These are phyloP conservation scores for Pseudogymnoascus sp. DNA, from an alignment of 2,329 filamentous ascomycete genomes.

Conservation along the genomic window DNA sequence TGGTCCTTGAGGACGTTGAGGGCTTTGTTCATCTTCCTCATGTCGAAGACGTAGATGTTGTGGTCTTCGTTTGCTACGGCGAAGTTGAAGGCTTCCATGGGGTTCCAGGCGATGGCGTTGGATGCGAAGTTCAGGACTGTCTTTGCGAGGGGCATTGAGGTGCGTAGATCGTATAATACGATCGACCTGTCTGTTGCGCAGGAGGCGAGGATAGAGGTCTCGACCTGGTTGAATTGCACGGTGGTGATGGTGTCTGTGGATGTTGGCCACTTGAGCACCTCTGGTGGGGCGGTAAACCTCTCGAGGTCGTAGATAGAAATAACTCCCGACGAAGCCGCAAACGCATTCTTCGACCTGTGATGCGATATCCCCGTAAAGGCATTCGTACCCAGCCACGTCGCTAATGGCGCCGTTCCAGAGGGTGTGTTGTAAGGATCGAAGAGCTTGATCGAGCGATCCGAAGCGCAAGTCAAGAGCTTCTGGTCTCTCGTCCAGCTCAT, in stretches of 20 bases:
- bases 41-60: constrained; percentile 86
- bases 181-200: constrained; percentile 79
- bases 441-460: constrained; percentile 80
- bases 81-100: constrained; percentile 94
- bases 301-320: constrained; percentile 88
- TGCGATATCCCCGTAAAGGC: constrained; percentile 81
- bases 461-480: constrained; percentile 80
- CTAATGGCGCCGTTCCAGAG: constrained; percentile 62
- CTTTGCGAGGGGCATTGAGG: constrained; percentile 74
- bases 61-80: constrained; percentile 92
- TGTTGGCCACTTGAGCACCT: constrained; percentile 81
- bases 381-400: constrained; percentile 76
- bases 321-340: constrained; percentile 70
- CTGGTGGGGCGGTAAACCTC: constrained; percentile 70
- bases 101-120: constrained; percentile 87
- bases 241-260: constrained; percentile 84
- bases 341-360: constrained; percentile 70
- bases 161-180: constrained; percentile 87
- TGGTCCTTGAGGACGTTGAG: constrained; percentile 87
- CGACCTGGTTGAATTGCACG: constrained; percentile 85
- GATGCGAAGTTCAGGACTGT: constrained; percentile 74
- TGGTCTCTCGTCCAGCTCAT: constrained; percentile 82
- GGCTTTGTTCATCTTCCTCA: constrained; percentile 81
- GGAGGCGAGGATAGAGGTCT: constrained; percentile 84
- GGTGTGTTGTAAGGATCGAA: constrained; percentile 80